Conservation (phyloP, 768 basidiomycete species). For the Suillus americanus region DNA sequence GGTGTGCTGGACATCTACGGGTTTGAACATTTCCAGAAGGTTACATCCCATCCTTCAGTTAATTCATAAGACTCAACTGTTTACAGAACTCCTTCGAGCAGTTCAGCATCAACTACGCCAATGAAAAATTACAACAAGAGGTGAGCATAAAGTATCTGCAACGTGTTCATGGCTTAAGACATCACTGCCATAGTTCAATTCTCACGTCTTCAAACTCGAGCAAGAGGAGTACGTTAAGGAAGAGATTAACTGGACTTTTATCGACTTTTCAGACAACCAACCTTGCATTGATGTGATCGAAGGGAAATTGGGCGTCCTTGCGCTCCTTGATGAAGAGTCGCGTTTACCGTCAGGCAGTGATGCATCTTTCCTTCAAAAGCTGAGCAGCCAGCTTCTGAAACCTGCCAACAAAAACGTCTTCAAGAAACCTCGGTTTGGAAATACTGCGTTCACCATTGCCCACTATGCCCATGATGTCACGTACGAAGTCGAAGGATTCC, state of each 20-base stretch:
- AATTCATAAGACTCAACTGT: constrained; percentile 9
- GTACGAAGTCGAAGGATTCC: constrained; percentile 96
- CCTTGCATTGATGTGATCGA: constrained; percentile 99
- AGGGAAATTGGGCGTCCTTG: constrained; percentile 92
- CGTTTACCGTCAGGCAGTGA: constrained; percentile 94
- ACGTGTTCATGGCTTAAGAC: constrained; percentile 17
- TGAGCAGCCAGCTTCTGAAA: constrained; percentile 82
- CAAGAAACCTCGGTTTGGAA: constrained; percentile 99
- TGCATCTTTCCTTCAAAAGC: constrained; percentile 88
- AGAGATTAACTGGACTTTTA: constrained; percentile 99
- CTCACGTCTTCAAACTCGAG: constrained; percentile 98
- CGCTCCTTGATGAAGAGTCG: constrained; percentile 96
- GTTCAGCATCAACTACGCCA: constrained; percentile 99
- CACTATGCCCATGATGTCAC: constrained; percentile 99
- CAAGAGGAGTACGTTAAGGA: constrained; percentile 99
- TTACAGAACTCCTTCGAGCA: constrained; percentile 88
- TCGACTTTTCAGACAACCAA: constrained; percentile 98
- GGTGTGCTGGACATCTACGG: constrained; percentile 98
- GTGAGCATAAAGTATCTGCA: constrained; percentile 38
- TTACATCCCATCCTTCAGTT: constrained; percentile 19
- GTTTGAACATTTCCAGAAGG: constrained; percentile 97
- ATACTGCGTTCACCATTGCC: constrained; percentile 94
- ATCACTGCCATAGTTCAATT: constrained; percentile 74
- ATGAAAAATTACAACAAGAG: constrained; percentile 98
- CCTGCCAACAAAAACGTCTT: constrained; percentile 85